These are phyloP conservation scores for Trichoderma sp. DNA, from an alignment of 2,329 filamentous ascomycete genomes.

Conservation along the genomic window DNA sequence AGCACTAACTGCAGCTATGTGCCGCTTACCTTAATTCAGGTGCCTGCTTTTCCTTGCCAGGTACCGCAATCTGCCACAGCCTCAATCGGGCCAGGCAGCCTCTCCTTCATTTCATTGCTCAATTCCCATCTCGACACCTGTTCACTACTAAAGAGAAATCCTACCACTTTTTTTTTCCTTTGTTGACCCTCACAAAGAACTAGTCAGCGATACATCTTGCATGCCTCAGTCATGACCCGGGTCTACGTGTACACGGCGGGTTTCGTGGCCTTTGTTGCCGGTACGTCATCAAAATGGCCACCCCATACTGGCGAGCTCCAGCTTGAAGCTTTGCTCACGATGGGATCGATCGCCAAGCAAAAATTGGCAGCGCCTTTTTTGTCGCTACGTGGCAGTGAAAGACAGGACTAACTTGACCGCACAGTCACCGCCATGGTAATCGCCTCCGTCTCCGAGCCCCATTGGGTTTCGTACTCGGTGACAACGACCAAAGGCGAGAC, in stretches of 20 bases:
- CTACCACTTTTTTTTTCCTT: neutral
- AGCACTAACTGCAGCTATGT: neutral
- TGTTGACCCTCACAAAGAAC: neutral
- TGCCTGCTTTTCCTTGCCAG: conserved; percentile 8
- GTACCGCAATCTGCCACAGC: conserved; percentile 2
- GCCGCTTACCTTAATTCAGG: neutral
- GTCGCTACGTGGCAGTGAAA: neutral
- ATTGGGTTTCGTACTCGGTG: conserved; percentile 69
- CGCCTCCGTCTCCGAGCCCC: conserved; percentile 65
- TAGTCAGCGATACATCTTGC: neutral
- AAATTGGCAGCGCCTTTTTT: neutral
- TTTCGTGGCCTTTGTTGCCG: conserved; percentile 45
- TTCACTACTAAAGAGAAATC: neutral
- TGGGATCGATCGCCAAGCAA: neutral
- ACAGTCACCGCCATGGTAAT: conserved; percentile 72
- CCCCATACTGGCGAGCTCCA: neutral
- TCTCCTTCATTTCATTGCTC: conserved; percentile 9
- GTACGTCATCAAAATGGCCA: conserved; percentile 37
- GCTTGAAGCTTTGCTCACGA: neutral
- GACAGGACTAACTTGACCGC: neutral
- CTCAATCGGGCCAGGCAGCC: conserved; percentile 15
- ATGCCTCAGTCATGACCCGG: conserved; percentile 43
- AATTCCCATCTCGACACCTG: conserved; percentile 10
- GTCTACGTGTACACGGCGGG: conserved; percentile 45
- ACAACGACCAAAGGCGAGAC: conserved; percentile 48